phyloP scores from a whole-genome alignment of 177 flowering plant species.

The Vitis hybrid region DNA sequence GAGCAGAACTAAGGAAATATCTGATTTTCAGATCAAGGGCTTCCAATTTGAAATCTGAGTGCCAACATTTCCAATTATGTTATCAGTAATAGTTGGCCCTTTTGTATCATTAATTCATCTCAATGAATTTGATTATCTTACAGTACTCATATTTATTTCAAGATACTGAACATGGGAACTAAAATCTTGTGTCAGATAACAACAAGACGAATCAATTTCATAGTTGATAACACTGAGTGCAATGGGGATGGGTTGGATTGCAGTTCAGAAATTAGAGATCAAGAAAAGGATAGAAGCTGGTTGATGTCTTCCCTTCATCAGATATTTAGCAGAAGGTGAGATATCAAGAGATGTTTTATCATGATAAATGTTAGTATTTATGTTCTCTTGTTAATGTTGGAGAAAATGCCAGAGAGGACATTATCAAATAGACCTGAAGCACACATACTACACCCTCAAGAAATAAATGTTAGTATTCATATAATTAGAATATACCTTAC shows the following conservation, averaged over 20 bases:
- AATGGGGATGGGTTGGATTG: slow-evolving; percentile 38
- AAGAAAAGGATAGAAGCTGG: slow-evolving; percentile 85
- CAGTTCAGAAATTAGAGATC: slow-evolving; percentile 30
- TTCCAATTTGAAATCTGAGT: not conserved
- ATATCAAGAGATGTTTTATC: not conserved
- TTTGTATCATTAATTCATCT: not conserved
- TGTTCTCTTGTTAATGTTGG: no score
- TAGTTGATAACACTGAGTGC: slow-evolving; percentile 56
- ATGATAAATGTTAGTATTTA: no score
- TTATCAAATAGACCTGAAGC: no score
- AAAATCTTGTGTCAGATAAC: slow-evolving; percentile 63
- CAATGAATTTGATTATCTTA: not conserved
- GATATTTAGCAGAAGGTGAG: slow-evolving; percentile 88
- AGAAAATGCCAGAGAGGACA: no score
- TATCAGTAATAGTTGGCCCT: not conserved
- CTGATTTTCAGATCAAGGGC: not conserved
- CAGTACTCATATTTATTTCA: not conserved
- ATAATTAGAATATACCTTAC: no score
- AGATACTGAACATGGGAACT: not conserved
- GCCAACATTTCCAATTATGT: not conserved
- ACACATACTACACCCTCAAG: no score
- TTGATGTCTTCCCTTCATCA: slow-evolving; percentile 87
- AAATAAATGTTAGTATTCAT: no score
- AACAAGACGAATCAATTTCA: slow-evolving; percentile 82
- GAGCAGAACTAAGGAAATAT: not conserved